Evolutionary conservation across 169 alveolate genomes (phyloP).

Genomic region (Cryptosporidium parvum): DNA sequence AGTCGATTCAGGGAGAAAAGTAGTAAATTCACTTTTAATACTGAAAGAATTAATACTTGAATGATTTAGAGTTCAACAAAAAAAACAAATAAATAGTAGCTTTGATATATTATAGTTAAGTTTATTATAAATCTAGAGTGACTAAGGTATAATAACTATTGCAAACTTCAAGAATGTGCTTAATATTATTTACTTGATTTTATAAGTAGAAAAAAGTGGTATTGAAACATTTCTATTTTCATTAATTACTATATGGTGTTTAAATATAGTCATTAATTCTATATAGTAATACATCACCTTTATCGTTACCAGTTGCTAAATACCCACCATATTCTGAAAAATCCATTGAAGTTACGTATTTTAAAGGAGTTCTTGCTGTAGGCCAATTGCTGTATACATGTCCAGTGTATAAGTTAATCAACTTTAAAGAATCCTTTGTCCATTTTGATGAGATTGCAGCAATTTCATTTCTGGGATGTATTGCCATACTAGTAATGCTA

Average conservation of each 20-base stretch:
- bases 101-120: constrained; percentile 12
- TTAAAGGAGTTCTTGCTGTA: constrained; percentile 68
- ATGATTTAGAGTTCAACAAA: not conserved
- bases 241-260: not conserved
- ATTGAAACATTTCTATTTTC: no score
- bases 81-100: not conserved
- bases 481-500: constrained; percentile 66
- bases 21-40: not conserved
- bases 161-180: not conserved
- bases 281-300: constrained; percentile 67
- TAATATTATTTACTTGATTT: no score
- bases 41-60: not conserved
- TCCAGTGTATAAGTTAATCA: constrained; percentile 56
- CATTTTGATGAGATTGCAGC: constrained; percentile 73
- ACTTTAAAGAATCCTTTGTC: constrained; percentile 60
- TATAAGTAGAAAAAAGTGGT: no score
- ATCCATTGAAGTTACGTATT: constrained; percentile 61
- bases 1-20: not conserved
- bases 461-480: constrained; percentile 58
- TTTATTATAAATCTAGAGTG: not conserved
- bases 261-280: constrained; percentile 29
- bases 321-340: constrained; percentile 64
- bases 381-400: constrained; percentile 71
- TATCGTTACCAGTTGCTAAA: constrained; percentile 65
- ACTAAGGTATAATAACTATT: not conserved